phyloP scores from a whole-genome alignment of 2,329 filamentous ascomycete genomes.

The Claviceps sp. region DNA sequence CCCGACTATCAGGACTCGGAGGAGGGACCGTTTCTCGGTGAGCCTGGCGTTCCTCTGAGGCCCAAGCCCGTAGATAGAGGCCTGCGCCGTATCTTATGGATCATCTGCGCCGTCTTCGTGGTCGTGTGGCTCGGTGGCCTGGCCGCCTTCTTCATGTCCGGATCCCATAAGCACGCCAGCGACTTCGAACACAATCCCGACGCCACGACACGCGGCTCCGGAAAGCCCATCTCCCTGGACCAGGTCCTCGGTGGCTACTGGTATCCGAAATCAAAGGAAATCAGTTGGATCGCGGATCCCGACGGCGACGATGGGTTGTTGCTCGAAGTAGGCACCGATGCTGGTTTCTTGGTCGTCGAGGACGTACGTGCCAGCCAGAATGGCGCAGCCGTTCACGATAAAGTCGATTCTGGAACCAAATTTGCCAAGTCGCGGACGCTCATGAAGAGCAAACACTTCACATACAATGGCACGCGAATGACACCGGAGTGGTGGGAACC shows the following conservation, averaged over 20 bases:
- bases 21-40: constrained; percentile 38
- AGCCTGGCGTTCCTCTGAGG: constrained; percentile 21
- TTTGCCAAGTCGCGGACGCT: constrained; percentile 48
- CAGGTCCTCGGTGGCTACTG: constrained; percentile 56
- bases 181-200: constrained; percentile 53
- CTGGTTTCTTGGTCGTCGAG: constrained; percentile 73
- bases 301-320: constrained; percentile 73
- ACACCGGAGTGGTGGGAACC: constrained; percentile 53
- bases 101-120: constrained; percentile 45
- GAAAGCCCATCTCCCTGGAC: constrained; percentile 60
- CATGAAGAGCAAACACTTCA: constrained; percentile 57
- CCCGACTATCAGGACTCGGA: constrained; percentile 28
- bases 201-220: constrained; percentile 49
- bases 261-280: constrained; percentile 47
- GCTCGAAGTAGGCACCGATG: constrained; percentile 55
- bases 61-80: constrained; percentile 50
- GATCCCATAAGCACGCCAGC: constrained; percentile 52
- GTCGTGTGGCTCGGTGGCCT: constrained; percentile 58
- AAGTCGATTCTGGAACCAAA: constrained; percentile 11
- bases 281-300: constrained; percentile 65
- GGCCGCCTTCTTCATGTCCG: constrained; percentile 50
- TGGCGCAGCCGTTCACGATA: constrained; percentile 20
- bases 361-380: constrained; percentile 50
- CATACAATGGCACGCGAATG: constrained; percentile 41
- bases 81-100: constrained; percentile 48